These are phyloP conservation scores for Oryza nivara DNA, from an alignment of 176 grass and related monocot genomes.

Conservation along the genomic window DNA sequence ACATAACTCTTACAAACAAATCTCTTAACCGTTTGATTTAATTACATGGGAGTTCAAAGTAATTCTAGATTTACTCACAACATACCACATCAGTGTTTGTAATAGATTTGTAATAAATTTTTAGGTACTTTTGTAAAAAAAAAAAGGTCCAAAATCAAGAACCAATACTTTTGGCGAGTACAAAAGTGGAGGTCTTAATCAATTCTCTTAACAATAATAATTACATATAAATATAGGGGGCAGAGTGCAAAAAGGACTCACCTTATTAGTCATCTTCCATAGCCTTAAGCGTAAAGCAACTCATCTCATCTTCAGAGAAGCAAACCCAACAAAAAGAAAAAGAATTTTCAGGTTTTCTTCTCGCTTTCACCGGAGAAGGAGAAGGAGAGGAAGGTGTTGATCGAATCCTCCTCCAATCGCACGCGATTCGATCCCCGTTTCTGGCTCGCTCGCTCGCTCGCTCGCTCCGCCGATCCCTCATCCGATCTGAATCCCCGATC, in stretches of 20 bases:
- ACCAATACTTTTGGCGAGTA: neutral
- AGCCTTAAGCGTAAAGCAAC: neutral
- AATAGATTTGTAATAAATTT: too few species aligned
- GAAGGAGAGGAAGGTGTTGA: neutral
- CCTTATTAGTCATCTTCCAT: neutral
- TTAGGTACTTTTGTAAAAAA: neutral
- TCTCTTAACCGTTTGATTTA: too few species aligned
- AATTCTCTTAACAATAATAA: neutral
- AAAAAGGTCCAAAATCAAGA: neutral
- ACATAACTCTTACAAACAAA: too few species aligned
- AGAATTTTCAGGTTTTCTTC: neutral
- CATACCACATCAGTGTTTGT: too few species aligned
- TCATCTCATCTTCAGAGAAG: neutral
- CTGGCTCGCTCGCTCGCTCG: neutral
- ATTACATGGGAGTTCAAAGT: too few species aligned
- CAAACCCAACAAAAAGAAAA: neutral
- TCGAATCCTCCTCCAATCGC: neutral
- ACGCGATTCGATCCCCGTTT: slow-evolving; percentile 1
- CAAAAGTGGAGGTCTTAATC: neutral
- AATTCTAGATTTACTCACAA: too few species aligned
- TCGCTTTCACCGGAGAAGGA: neutral
- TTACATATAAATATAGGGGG: neutral
- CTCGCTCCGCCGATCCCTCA: neutral
- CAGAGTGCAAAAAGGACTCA: neutral
- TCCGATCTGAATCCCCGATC: slow-evolving; percentile 20